Evolutionary conservation across 2,329 filamentous ascomycete genomes (phyloP).

Genomic region (Trichoderma sp.): DNA sequence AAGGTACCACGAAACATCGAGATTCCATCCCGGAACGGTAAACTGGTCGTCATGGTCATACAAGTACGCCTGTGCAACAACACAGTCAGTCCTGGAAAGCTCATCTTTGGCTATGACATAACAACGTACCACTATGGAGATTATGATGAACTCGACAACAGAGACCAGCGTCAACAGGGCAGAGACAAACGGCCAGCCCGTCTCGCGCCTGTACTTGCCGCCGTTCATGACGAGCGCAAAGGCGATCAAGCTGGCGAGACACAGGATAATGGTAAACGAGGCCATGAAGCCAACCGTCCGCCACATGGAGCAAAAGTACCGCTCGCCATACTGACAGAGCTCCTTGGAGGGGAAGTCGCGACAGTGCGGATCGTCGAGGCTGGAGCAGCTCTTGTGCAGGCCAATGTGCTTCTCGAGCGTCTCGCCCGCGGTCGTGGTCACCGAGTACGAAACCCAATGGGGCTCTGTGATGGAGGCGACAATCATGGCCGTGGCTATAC

Average conservation of each 20-base stretch:
- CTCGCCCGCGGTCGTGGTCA: conserved; percentile 53
- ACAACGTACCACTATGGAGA: conserved; percentile 77
- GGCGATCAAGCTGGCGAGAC: conserved; percentile 78
- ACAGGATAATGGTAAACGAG: conserved; percentile 79
- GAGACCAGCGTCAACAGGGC: conserved; percentile 68
- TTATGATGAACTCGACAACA: conserved; percentile 72
- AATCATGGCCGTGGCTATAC: conserved; percentile 69
- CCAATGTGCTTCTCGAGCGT: conserved; percentile 67
- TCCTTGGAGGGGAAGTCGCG: conserved; percentile 44
- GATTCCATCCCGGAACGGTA: conserved; percentile 74
- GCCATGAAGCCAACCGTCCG: conserved; percentile 85
- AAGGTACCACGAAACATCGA: conserved; percentile 80
- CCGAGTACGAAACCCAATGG: conserved; percentile 70
- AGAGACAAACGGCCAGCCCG: conserved; percentile 78
- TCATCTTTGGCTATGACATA: background rate
- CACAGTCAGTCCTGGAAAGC: background rate
- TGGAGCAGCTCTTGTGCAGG: conserved; percentile 80
- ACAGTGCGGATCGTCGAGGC: conserved; percentile 65
- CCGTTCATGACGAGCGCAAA: conserved; percentile 78
- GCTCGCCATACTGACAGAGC: conserved; percentile 50
- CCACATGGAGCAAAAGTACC: conserved; percentile 91
- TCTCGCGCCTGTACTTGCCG: conserved; percentile 77
- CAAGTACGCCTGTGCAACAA: conserved; percentile 69
- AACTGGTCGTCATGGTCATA: conserved; percentile 85
- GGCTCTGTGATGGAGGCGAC: conserved; percentile 70